Evolutionary conservation across 768 basidiomycete species (phyloP), one percentile per base, ranked within the genome.

Genomic region (Lactarius tabidus): DNA sequence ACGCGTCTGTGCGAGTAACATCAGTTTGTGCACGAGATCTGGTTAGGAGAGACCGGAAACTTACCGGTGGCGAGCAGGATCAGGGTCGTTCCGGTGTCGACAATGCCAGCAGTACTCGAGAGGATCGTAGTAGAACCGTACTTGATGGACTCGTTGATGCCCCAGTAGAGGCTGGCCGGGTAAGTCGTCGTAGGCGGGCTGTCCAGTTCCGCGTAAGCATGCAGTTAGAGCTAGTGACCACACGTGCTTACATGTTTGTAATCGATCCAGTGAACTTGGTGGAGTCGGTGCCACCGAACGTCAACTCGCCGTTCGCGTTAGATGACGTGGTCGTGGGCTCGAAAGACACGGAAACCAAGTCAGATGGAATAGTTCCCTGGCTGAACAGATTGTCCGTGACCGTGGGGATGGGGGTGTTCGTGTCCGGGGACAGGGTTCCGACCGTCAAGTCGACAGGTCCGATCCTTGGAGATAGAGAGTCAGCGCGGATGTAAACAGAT

Each of bases 351-450:
- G 73, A 72, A 52, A 77, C 66, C 12, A 66, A 36, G 18, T 70
- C 65, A 4, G 39, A 35, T 12, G 59, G 9, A 60, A 77, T 76
- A 1, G 70, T 62, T 9, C 72, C 72, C 23, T 71, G 69, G 1
- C 64, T 17, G 65, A 69, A 75, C 10, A 75, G 74, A 67, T 74
- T 77, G 71, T 77, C 75, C 8, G 72, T 75, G 54, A 78, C 75
- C 26, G 75, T 74, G 8, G 74, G 72, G 23, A 76, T 55, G 18
- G 23, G 54, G 6, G 43, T 35, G 7, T 12, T 35, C 18, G n/a
- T 28, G 33, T n/a, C 58, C 31, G 52, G 29, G 2, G 2, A 14
- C 14, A 75, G 60, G 9, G 71, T 72, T 57, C 71, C 71, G 1
- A 64, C 31, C 0, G 79, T 79, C 54, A 80, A 66, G 48, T 69